Evolutionary conservation across 495 filamentous ascomycete genomes (phyloP), one percentile per base, ranked within the genome.

Genomic region (Acidomyces sp.): DNA sequence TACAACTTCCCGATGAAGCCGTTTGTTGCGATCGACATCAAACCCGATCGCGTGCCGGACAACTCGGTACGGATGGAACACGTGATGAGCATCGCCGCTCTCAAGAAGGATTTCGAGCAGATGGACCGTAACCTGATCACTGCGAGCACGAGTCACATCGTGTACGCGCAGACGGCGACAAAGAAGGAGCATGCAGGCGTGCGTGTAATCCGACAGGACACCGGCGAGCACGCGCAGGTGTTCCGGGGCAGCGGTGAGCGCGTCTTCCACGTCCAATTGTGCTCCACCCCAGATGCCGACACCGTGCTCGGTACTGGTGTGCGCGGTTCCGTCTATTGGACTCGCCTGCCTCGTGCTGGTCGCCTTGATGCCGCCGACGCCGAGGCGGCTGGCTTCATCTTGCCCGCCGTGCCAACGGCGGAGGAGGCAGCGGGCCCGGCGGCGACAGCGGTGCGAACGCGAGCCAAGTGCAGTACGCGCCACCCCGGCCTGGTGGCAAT

Each of bases 51-150:
- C 15, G 74, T 80, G 36, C 80, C 86, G 51, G 64, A 29, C 13
- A 34, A 72, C 4, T n/a, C n/a, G n/a, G n/a, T n/a, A n/a, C n/a
- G n/a, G n/a, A n/a, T n/a, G n/a, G n/a, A n/a, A n/a, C n/a, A n/a
- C n/a, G 71, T 92, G 36, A 78, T 90, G 59, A 79, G 87, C 48
- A 86, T 99, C 59, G 87, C 88, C 27, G 76, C 84, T 28, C 69
- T 95, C 39, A 93, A 93, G 67, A 95, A 96, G 61, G 82, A 90
- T 5, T 96, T 96, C 51, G 92, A 99, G 59, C 92, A 96, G 59
- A 74, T 92, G 34, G 92, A 99, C 55, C 82, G 92, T 37, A 90
- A 84, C 34, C 67, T 99, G 31, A 85, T 85, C 22, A 77, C 86
- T 2, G 88, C 87, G 22, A 85, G 83, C n/a, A 79, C 80, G 48